Evolutionary conservation across 768 basidiomycete species (phyloP).

Genomic region (Tephrocybe sp.): DNA sequence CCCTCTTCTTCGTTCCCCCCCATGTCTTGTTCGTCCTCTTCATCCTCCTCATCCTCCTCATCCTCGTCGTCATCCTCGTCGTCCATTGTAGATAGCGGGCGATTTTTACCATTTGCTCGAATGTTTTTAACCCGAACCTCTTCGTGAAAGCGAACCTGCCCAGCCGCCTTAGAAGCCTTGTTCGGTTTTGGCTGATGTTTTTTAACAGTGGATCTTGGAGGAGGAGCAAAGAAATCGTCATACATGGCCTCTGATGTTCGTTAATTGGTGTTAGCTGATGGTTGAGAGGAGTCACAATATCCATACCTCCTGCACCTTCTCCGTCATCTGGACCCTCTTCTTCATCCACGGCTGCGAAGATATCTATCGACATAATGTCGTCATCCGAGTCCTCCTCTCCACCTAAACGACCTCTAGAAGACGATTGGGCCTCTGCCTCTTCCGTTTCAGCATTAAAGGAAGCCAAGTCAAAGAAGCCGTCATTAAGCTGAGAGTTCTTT

Average conservation of each 20-base stretch:
- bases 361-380: slow-evolving; percentile 57
- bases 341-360: slow-evolving; percentile 63
- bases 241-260: slow-evolving; percentile 60
- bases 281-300: slow-evolving; percentile 2
- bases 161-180: slow-evolving; percentile 20
- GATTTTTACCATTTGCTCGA: slow-evolving; percentile 66
- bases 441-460: slow-evolving; percentile 88
- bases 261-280: neutral
- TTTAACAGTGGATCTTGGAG: slow-evolving; percentile 26
- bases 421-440: slow-evolving; percentile 64
- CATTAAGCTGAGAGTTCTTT: slow-evolving; percentile 59
- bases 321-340: slow-evolving; percentile 45
- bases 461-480: slow-evolving; percentile 86
- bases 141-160: slow-evolving; percentile 77
- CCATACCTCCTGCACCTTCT: slow-evolving; percentile 42
- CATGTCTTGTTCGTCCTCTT: slow-evolving; percentile 27
- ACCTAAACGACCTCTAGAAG: slow-evolving; percentile 61
- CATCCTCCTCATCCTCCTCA: slow-evolving; percentile 25
- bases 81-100: slow-evolving; percentile 48
- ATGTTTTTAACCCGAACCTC: slow-evolving; percentile 83
- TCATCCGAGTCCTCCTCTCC: slow-evolving; percentile 42
- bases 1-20: slow-evolving; percentile 22
- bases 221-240: slow-evolving; percentile 79
- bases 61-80: slow-evolving; percentile 40
- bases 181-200: slow-evolving; percentile 20